phyloP scores from a whole-genome alignment of 2,329 filamentous ascomycete genomes.

The Westerdykella sp. region DNA sequence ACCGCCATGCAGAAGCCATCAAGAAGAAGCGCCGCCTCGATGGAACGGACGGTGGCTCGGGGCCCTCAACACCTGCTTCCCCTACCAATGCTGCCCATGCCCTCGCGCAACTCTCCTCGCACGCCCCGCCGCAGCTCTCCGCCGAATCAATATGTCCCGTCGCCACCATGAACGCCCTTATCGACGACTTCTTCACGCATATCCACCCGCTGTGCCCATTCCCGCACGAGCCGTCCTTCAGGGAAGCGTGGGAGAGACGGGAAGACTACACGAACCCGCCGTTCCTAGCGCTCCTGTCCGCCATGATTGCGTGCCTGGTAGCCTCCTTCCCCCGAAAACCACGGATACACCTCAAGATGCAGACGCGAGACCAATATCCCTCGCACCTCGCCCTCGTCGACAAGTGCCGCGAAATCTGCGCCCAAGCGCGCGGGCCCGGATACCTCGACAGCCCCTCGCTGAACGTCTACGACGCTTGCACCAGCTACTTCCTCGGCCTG shows the following conservation, averaged over 20 bases:
- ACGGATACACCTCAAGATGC: slow-evolving; percentile 61
- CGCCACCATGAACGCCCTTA: slow-evolving; percentile 60
- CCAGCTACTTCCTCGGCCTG: slow-evolving; percentile 69
- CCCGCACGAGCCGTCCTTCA: slow-evolving; percentile 71
- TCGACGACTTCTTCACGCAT: slow-evolving; percentile 80
- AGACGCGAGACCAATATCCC: slow-evolving; percentile 60
- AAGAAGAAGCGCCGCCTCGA: slow-evolving; percentile 53
- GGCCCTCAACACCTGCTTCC: slow-evolving; percentile 43
- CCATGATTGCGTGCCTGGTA: slow-evolving; percentile 68
- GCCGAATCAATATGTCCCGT: slow-evolving; percentile 67
- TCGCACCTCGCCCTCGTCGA: slow-evolving; percentile 64
- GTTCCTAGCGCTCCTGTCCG: slow-evolving; percentile 65
- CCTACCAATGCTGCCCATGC: slow-evolving; percentile 50
- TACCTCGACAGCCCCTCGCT: slow-evolving; percentile 51
- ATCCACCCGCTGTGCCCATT: slow-evolving; percentile 72
- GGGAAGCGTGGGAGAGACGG: slow-evolving; percentile 59
- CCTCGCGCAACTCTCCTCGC: slow-evolving; percentile 45
- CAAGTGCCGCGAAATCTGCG: slow-evolving; percentile 63
- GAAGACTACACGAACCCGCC: slow-evolving; percentile 60
- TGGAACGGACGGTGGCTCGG: slow-evolving; percentile 38
- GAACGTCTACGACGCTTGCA: slow-evolving; percentile 58
- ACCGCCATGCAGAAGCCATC: slow-evolving; percentile 60
- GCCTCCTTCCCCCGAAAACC: slow-evolving; percentile 70
- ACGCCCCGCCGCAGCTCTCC: slow-evolving; percentile 43
- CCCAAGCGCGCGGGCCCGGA: slow-evolving; percentile 58